Evolutionary conservation across 495 filamentous ascomycete species (phyloP), one percentile per base, ranked within the genome.

Genomic region (Podospora bellae-mahoneyi): DNA sequence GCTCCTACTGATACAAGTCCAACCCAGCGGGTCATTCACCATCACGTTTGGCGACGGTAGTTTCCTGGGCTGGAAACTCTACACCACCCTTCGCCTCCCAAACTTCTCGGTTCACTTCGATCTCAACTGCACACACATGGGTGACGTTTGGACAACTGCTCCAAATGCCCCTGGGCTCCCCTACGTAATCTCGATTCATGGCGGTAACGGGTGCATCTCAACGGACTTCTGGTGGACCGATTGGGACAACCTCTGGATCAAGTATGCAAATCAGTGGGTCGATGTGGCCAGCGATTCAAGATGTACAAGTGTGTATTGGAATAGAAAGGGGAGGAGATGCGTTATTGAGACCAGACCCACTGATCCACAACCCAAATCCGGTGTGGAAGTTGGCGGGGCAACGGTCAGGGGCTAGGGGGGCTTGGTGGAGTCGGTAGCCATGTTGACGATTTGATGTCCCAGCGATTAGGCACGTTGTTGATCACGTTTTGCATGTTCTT

Each of bases 91-190:
- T 18, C 23, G 23, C 18, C 55, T 58, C 3, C 19, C 55, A 48
- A 16, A n/a, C 62, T 69, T 69, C 67, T 62, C 65, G 57, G 57
- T 63, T 62, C 63, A 69, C 26, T 58, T 58, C 39, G 44, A 53
- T 20, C 28, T 62, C 53, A 5, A 19, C 28, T 18, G 59, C 13
- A 5, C 55, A 19, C 20, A 58, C 2, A 15, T 19, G 5, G 55
- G 55, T 7, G 55, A 58, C 5, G 23, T 18, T 19, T 58, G 55
- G 55, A 26, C 7, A 26, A 20, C 55, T 26, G 55, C 18, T 26
- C 6, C 7, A 19, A 26, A 13, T 18, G 18, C 55, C 2, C 23
- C 55, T 4, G 55, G 23, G 55, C 55, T 58, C 23, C 55, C 55
- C 6, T 58, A 58, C n/a, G 13, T 58, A 26, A 15, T 58, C 55